phyloP scores from a whole-genome alignment of 2,329 filamentous ascomycete genomes.

The Scortechinia acanthostroma region DNA sequence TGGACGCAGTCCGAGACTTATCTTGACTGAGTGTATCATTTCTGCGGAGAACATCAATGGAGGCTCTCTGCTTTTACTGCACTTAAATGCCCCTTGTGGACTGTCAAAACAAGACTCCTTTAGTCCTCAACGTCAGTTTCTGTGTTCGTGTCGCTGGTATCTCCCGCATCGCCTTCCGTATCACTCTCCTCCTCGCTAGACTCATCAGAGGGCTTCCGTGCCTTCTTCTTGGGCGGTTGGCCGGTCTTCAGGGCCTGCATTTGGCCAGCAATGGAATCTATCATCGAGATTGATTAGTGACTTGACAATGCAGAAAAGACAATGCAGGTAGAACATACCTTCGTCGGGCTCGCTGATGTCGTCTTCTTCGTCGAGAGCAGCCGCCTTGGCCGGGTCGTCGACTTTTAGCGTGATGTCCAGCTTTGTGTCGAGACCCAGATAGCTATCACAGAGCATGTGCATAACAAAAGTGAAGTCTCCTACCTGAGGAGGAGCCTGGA shows the following conservation, averaged over 20 bases:
- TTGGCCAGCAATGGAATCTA: constrained; percentile 83
- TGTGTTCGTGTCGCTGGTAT: constrained; percentile 63
- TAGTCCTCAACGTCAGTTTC: constrained; percentile 51
- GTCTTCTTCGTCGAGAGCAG: constrained; percentile 74
- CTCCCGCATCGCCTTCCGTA: constrained; percentile 65
- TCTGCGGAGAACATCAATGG: too few species aligned
- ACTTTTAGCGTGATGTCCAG: constrained; percentile 83
- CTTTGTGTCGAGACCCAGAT: constrained; percentile 88
- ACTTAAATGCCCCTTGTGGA: too few species aligned
- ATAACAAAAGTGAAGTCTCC: constrained; percentile 93
- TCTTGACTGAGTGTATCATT: too few species aligned
- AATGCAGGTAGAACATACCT: constrained; percentile 50
- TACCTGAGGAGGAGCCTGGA: constrained; percentile 84
- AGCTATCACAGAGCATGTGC: constrained; percentile 89
- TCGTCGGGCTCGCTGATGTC: constrained; percentile 98
- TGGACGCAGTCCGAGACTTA: too few species aligned
- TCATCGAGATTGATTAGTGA: neutral
- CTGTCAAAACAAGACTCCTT: neutral
- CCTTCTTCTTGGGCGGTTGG: constrained; percentile 49
- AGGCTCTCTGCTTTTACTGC: too few species aligned
- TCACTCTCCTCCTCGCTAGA: constrained; percentile 61
- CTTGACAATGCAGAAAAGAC: constrained; percentile 5
- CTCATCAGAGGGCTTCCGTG: constrained; percentile 42
- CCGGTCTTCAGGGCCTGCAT: constrained; percentile 81
- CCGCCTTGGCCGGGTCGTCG: constrained; percentile 81